Base-by-base conservation (phyloP, 228 moss, liverwort and hornwort genomes). In the Sphagnum fallax region DNA sequence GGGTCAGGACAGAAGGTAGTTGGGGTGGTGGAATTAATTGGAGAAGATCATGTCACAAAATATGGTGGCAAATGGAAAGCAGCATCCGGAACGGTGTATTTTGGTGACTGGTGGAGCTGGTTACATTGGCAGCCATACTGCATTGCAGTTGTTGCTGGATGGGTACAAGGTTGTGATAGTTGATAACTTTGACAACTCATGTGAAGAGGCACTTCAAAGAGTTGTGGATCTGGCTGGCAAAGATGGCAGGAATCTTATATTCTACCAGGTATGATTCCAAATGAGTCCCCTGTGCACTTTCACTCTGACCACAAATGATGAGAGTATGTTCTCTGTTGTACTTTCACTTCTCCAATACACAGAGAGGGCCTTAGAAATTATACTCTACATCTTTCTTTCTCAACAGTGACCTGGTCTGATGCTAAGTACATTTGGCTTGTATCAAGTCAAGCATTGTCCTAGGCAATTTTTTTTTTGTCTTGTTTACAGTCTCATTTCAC, bases 131-230 rank as follows among this genome's bases (percentile, higher is more conserved):
- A 85, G 81, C 65, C 84, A 85, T 62, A 85, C 84, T 63, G 68
- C 76, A 10, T 67, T 84, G 78, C 84, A 84, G 65, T 78, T 84
- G 66, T 69, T 84, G 75, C 65, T 78, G 55, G 84, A 84, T 63
- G 84, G 84, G 10, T 84, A 78, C 69, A 84, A 78, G 55, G 84
- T 84, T 18, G 81, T 84, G 51, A 71, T 84, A 16, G 68, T 84
- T 10, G 84, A 84, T 61, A 84, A 72, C 69, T 81, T 84, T 52
- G 78, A 81, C 61, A 84, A 84, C 74, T 81, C 84, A 5, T 81
- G 77, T 52, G 81, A 81, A 69, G 96, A 96, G 69, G 89, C 89
- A 52, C 84, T 91, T 4, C 77, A 72, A 63, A 78, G 84, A 72
- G 84, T 84, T n/a, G 65, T 65, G 50, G 78, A 81, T 49, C 78